phyloP scores from a whole-genome alignment of 2,329 filamentous ascomycete species.

The Talaromyces sp. region DNA sequence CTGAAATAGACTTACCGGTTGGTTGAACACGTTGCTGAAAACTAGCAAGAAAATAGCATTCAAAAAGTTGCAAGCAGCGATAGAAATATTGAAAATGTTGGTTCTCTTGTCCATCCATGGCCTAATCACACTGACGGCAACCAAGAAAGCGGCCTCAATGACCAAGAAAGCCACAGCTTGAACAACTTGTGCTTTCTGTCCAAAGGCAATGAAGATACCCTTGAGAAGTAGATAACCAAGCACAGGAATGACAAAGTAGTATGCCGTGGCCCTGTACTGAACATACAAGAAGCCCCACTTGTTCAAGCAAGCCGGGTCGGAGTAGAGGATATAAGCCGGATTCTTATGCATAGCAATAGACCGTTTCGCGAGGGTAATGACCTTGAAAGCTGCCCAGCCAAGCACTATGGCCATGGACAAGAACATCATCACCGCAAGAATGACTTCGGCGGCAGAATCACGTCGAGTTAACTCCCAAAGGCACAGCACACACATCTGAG shows the following conservation, averaged over 20 bases:
- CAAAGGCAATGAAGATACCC: conserved; percentile 81
- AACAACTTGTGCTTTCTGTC: conserved; percentile 66
- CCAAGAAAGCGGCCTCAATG: conserved; percentile 75
- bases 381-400: conserved; percentile 83
- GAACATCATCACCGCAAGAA: conserved; percentile 86
- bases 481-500: conserved; percentile 84
- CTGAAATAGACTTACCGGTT: conserved; percentile 57
- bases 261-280: conserved; percentile 90
- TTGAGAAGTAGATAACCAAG: conserved; percentile 81
- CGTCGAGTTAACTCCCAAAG: conserved; percentile 88
- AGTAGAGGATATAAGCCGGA: conserved; percentile 94
- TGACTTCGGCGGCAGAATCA: conserved; percentile 82
- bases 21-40: conserved; percentile 82
- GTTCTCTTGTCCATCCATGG: conserved; percentile 99
- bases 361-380: conserved; percentile 82
- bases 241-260: conserved; percentile 86
- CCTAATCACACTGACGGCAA: conserved; percentile 74
- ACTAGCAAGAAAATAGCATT: conserved; percentile 86
- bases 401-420: conserved; percentile 75
- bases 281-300: conserved; percentile 99
- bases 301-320: conserved; percentile 88
- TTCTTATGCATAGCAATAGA: conserved; percentile 92
- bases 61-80: conserved; percentile 84
- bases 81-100: conserved; percentile 93
- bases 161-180: conserved; percentile 82